Evolutionary conservation across 768 basidiomycete genomes (phyloP).

Genomic region (Lactarius akahatsu): DNA sequence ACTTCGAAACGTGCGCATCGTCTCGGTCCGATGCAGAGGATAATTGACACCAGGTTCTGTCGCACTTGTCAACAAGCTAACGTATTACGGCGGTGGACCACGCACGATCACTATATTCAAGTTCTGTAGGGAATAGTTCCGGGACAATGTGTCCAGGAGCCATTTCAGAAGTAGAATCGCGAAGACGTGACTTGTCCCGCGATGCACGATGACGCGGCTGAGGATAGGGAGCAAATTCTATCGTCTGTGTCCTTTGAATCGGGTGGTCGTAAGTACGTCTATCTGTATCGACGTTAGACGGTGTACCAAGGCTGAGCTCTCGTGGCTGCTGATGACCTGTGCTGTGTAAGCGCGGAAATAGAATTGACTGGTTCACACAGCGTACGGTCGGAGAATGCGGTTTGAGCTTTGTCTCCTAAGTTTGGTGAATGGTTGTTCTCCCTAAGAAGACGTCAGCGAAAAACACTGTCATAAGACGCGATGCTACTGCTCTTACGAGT

Average conservation of each 20-base stretch:
- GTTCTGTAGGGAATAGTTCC: slow-evolving; percentile 1
- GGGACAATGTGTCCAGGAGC: not conserved
- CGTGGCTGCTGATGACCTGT: slow-evolving; percentile 6
- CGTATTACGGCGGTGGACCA: slow-evolving; percentile 16
- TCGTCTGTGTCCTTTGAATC: slow-evolving; percentile 46
- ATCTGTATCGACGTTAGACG: slow-evolving; percentile 1
- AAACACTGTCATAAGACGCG: not conserved
- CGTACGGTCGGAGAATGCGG: slow-evolving; percentile 11
- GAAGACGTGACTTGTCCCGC: slow-evolving; percentile 23
- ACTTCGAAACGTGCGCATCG: slow-evolving; percentile 26
- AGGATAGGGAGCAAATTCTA: slow-evolving; percentile 51
- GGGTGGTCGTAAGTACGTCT: slow-evolving; percentile 1
- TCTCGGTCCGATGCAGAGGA: slow-evolving; percentile 27
- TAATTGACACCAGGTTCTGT: slow-evolving; percentile 25
- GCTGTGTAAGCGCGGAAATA: not conserved
- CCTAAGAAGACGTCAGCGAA: slow-evolving; percentile 8
- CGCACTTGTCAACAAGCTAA: not conserved
- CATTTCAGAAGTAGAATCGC: slow-evolving; percentile 9
- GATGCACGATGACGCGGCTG: slow-evolving; percentile 32
- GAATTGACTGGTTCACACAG: not conserved
- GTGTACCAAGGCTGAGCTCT: slow-evolving; percentile 2
- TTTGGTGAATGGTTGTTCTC: not conserved
- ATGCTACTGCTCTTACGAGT: not conserved
- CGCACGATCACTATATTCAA: slow-evolving; percentile 12
- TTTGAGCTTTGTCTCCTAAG: not conserved